These are phyloP conservation scores for Suhomyces sp. DNA, from an alignment of 805 yeast species.

Conservation along the genomic window DNA sequence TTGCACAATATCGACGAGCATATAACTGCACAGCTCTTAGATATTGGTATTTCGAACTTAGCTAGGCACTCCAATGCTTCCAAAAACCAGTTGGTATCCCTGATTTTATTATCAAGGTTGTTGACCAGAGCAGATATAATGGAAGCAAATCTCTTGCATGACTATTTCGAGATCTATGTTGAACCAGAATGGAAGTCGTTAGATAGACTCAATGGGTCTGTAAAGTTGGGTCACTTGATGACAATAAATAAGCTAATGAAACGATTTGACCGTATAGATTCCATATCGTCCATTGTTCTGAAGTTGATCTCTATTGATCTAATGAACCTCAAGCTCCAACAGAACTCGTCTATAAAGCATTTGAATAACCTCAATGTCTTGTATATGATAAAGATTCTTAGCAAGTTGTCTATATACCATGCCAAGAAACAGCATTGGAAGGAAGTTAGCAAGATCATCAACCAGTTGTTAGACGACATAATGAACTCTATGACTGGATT, in stretches of 20 bases:
- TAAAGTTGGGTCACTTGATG: conserved; percentile 39
- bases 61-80: conserved; percentile 42
- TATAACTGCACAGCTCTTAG: conserved; percentile 34
- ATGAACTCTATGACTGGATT: conserved; percentile 32
- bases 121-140: conserved; percentile 49
- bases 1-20: conserved; percentile 37
- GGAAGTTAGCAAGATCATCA: conserved; percentile 47
- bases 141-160: conserved; percentile 9
- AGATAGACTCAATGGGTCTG: conserved; percentile 6
- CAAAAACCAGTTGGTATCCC: conserved; percentile 55
- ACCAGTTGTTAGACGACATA: conserved; percentile 41
- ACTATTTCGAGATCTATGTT: conserved; percentile 16
- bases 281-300: conserved; percentile 12
- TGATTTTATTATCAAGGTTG: conserved; percentile 50
- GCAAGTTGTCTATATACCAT: conserved; percentile 34
- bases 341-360: conserved; percentile 1
- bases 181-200: conserved; percentile 17
- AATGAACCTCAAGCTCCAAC: conserved; percentile 11
- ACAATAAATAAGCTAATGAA: conserved; percentile 39
- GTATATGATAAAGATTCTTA: conserved; percentile 31
- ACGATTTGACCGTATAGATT: conserved; percentile 8
- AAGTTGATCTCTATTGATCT: conserved; percentile 16
- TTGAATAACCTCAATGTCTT: conserved; percentile 17
- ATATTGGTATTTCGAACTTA: conserved; percentile 30
- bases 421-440: conserved; percentile 28